phyloP scores from a whole-genome alignment of 1,139 yeast genomes.

The Lodderomyces pseudojiufengensis region DNA sequence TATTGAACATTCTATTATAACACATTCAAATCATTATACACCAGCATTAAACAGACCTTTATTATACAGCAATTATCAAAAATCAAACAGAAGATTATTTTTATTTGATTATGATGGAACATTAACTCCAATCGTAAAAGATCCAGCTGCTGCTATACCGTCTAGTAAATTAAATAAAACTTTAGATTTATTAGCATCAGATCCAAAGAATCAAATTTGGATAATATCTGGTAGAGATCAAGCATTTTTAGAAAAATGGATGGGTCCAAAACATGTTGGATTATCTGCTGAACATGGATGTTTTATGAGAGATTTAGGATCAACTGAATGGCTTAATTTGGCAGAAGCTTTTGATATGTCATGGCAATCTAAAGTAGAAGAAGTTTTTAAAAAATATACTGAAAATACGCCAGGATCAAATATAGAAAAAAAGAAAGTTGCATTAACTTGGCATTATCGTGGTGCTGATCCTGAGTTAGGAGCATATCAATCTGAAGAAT shows the following conservation, averaged over 20 bases:
- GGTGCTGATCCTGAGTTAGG: constrained; percentile 93
- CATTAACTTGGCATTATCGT: constrained; percentile 97
- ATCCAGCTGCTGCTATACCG: constrained; percentile 98
- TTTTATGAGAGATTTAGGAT: constrained; percentile 71
- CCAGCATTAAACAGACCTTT: constrained; percentile 81
- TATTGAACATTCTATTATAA: constrained; percentile 44
- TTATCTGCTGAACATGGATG: constrained; percentile 98
- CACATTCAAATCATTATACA: constrained; percentile 56
- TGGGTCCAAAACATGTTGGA: constrained; percentile 71
- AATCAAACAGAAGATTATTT: constrained; percentile 68
- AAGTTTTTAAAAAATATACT: constrained; percentile 69
- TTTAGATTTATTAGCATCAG: constrained; percentile 59
- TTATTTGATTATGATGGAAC: constrained; percentile 97
- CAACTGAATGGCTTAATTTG: constrained; percentile 72
- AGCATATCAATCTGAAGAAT: constrained; percentile 72
- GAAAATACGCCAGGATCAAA: constrained; percentile 88
- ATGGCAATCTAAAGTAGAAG: constrained; percentile 83
- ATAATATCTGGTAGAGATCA: constrained; percentile 95
- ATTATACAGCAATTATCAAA: constrained; percentile 55
- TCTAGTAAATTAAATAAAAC: constrained; percentile 64
- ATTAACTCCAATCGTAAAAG: constrained; percentile 88
- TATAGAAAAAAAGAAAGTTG: constrained; percentile 86
- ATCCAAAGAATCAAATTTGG: constrained; percentile 88
- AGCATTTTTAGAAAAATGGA: constrained; percentile 82
- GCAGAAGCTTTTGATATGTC: constrained; percentile 85